Base-by-base conservation (phyloP, 1,284 basidiomycete genomes). In the Taiwanofungus camphoratus region DNA sequence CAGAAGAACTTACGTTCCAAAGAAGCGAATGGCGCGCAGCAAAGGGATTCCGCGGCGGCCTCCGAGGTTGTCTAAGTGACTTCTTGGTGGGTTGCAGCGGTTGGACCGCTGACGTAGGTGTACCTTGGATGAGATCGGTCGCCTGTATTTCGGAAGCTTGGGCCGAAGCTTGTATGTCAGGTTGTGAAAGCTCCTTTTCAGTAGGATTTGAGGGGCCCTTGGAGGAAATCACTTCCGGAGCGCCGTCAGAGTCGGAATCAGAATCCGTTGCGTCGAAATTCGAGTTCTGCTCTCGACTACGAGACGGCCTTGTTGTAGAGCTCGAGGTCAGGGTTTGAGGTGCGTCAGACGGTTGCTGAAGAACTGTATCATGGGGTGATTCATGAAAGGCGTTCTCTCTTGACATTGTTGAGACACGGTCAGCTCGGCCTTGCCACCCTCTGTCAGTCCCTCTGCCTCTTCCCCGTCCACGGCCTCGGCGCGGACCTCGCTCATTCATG, bases 11-110 rank as follows among this genome's bases (percentile, higher is more conserved):
- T 60, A 92, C 88, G 50, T 85, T 87, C 48, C 82, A 82, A 42
- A 92, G 67, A 26, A 92, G 71, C 8, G 78, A 80, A 4, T 82
- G 74, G 16, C 79, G 73, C 11, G 77, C 71, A 27, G 70, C 72
- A 52, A 92, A 92, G 0, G 82, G 78, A 62, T 89, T 90, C 39
- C 63, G 68, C 4, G 73, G 68, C 13, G 70, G 73, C 44, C 61
- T 66, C 50, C 70, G 76, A 1, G 85, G 82, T 51, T 78, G 76
- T 35, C 60, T 67, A 4, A 66, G 64, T 1, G 57, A 58, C 45
- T 63, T 69, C 45, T 54, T 59, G 38, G 48, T 20, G 19, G 41
- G 42, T 44, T 51, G 44, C 41, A 38, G 37, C 18, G 36, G 30
- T n/a, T n/a, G n/a, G n/a, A n/a, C n/a, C 20, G 18, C 16, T 31